These are phyloP conservation scores for Toxicodendron radicans DNA, from an alignment of 345 rosid genomes.

Conservation along the genomic window DNA sequence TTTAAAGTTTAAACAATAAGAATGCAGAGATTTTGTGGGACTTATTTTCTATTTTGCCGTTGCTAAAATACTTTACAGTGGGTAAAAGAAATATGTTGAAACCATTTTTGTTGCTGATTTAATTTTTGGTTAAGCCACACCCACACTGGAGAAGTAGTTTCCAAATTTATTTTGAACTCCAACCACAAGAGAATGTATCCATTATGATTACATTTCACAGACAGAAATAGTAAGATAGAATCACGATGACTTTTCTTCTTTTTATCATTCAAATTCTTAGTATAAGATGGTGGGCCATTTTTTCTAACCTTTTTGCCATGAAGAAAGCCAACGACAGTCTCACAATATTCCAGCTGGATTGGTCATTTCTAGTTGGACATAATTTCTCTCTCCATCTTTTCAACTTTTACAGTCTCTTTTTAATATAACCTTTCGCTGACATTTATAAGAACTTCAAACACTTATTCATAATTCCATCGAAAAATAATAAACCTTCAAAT, in stretches of 20 bases:
- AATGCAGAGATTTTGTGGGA: neutral
- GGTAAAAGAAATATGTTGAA: no score
- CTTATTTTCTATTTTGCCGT: neutral
- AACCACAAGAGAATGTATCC: no score
- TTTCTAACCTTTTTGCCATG: conserved; percentile 7
- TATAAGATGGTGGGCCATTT: conserved; percentile 6
- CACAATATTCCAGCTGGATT: conserved; percentile 18
- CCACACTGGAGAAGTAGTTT: neutral
- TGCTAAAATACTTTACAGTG: neutral
- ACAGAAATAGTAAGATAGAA: neutral
- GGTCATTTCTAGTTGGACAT: conserved; percentile 1
- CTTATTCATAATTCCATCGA: no score
- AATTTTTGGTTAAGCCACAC: no score
- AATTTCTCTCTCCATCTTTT: neutral
- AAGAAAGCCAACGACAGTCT: conserved; percentile 6
- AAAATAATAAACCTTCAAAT: neutral
- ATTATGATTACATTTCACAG: no score
- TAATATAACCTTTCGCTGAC: neutral
- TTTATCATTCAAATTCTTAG: conserved; percentile 9
- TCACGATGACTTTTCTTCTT: neutral
- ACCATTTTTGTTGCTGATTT: neutral
- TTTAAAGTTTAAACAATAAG: no score
- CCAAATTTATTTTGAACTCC: no score
- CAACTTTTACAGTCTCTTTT: conserved; percentile 2
- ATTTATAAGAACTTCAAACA: neutral